Evolutionary conservation across 179 eudicot species (phyloP).

Genomic region (Camellia oleifera): DNA sequence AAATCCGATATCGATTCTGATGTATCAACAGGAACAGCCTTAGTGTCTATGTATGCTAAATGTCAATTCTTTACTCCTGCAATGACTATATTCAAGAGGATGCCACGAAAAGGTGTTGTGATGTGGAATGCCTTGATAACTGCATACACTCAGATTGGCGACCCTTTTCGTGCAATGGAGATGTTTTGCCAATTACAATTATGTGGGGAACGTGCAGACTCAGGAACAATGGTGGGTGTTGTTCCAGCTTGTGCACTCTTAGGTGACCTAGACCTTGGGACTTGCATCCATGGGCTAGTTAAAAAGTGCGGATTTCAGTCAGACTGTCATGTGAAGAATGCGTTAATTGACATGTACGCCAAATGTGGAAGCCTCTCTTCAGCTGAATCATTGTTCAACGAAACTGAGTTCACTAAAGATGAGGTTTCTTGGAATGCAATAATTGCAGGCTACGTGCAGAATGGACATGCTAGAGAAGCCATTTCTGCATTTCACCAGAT

Average conservation of each 20-base stretch:
- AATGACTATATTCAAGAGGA: constrained; percentile 35
- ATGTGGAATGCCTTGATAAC: constrained; percentile 70
- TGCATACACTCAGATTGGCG: constrained; percentile 60
- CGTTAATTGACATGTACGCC: constrained; percentile 73
- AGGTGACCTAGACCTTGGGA: constrained; percentile 46
- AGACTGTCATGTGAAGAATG: constrained; percentile 55
- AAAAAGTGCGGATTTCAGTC: constrained; percentile 48
- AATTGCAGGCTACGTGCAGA: constrained; percentile 63
- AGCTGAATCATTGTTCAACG: constrained; percentile 52
- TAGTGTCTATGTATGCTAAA: constrained; percentile 68
- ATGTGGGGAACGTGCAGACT: constrained; percentile 46
- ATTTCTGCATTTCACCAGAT: constrained; percentile 43
- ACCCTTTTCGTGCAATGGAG: constrained; percentile 37
- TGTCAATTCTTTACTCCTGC: constrained; percentile 48
- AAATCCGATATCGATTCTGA: constrained; percentile 44
- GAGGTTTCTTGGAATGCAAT: constrained; percentile 75
- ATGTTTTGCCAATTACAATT: constrained; percentile 37
- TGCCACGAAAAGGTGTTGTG: constrained; percentile 48
- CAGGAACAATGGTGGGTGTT: constrained; percentile 58
- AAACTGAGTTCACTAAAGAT: constrained; percentile 35
- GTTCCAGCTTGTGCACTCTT: constrained; percentile 58
- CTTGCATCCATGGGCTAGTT: constrained; percentile 40
- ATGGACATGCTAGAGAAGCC: constrained; percentile 51
- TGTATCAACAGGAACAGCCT: constrained; percentile 43
- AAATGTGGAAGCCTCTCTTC: constrained; percentile 46